Base-by-base conservation (phyloP, 768 basidiomycete species). In the Neoboletus magnificus region DNA sequence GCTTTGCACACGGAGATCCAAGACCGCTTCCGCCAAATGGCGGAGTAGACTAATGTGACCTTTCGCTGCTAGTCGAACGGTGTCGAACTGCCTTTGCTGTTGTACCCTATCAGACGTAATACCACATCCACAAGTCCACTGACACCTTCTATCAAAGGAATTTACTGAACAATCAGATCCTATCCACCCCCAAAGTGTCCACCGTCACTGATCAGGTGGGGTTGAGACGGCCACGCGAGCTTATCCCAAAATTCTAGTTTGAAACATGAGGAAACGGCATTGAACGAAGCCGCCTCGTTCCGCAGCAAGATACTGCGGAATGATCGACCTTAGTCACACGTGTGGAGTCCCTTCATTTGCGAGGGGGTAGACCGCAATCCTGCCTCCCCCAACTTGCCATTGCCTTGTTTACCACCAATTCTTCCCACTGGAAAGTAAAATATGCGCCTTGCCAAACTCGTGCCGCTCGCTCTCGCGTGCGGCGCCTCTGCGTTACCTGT, bases 21-120 rank as follows among this genome's bases (percentile, higher is more conserved):
- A 66, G 93, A 94, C 72, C 94, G 89, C 68, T 97, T 98, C 80
- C 83, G 91, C 56, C 87, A 89, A 73, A 73, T 93, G 72, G 87
- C 78, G 62, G 90, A 93, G 76, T 93, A 82, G 72, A 70, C 42
- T 55, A 18, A 45, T 56, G 50, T 44, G 49, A 45, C 20, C 5
- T 27, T 27, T 5, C 27, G 27, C 27, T 27, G 27, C 27, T 27
- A 27, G 27, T 27, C 27, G 27, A 27, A 27, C 27, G 27, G 27
- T 27, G 27, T 27, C 27, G 27, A 5, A 27, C 25, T 40, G 35
- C 40, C 30, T 39, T 40, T 53, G 3, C 7, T 39, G 13, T 47
- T 69, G 69, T 71, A 65, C 32, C 37, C 48, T 62, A 59, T 50
- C 58, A 49, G 57, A 35, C 50, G 47, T 63, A 62, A 71, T 69